Percentiles rank a stretch among this genome's conserved stretches.
These are phyloP conservation scores for Tricholoma sp. DNA, from an alignment of 768 basidiomycete genomes.

Conservation along the genomic window DNA sequence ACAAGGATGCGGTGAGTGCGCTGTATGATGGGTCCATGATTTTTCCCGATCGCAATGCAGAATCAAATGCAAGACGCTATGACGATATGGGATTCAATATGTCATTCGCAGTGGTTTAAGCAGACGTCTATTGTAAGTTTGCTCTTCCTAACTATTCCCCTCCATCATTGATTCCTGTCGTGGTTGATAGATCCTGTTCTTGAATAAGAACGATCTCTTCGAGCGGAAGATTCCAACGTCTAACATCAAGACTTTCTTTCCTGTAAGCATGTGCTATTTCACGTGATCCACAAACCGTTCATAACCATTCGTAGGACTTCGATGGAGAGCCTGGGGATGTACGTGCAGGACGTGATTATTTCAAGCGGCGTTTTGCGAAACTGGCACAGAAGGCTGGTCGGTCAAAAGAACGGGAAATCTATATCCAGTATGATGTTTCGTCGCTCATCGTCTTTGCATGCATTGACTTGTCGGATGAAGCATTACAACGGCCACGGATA, in stretches of 20 bases:
- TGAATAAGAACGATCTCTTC: conserved; percentile 96
- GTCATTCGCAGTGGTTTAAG: conserved; percentile 97
- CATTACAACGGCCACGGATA: conserved; percentile 88
- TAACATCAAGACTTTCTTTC: conserved; percentile 86
- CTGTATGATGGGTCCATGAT: neutral
- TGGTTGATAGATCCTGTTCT: conserved; percentile 71
- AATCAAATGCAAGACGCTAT: conserved; percentile 99
- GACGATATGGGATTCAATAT: conserved; percentile 99
- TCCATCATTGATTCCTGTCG: conserved; percentile 1
- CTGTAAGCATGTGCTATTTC: conserved; percentile 41
- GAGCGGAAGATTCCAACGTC: conserved; percentile 76
- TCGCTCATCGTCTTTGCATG: neutral
- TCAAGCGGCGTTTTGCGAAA: conserved; percentile 78
- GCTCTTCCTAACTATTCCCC: neutral
- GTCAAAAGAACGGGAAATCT: conserved; percentile 84
- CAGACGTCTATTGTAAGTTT: conserved; percentile 79
- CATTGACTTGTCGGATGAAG: conserved; percentile 31
- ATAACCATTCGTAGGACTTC: conserved; percentile 57
- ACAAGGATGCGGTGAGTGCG: conserved; percentile 75
- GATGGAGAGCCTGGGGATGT: conserved; percentile 73
- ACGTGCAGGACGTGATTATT: conserved; percentile 80
- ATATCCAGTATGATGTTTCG: conserved; percentile 69
- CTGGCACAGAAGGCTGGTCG: conserved; percentile 83
- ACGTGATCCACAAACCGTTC: neutral
- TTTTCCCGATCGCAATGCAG: conserved; percentile 28